Conservation (phyloP, 1,139 yeast species). For the Suhomyces chickasaworum region DNA sequence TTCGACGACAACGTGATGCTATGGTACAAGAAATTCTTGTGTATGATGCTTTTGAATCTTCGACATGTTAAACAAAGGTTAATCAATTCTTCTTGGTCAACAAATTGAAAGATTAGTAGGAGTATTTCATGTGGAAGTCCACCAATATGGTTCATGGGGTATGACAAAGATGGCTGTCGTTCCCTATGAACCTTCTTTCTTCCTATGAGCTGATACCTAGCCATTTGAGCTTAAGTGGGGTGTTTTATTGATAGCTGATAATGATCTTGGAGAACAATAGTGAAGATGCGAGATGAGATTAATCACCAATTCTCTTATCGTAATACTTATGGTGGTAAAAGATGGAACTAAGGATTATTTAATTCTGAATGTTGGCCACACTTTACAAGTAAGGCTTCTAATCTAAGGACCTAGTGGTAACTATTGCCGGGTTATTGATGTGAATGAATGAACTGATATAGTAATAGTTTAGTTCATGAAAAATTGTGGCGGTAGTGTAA, state of each 20-base stretch:
- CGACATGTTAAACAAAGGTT: conserved; percentile 37
- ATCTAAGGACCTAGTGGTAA: not conserved
- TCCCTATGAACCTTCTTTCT: conserved; percentile 27
- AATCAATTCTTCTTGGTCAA: conserved; percentile 28
- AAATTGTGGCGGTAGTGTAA: not conserved
- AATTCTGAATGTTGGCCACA: not conserved
- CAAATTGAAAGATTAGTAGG: conserved; percentile 31
- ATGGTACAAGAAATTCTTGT: conserved; percentile 40
- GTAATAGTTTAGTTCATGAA: not conserved
- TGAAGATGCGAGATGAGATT: not conserved
- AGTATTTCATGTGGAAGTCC: conserved; percentile 49
- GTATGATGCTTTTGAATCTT: conserved; percentile 38
- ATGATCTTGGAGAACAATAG: not conserved
- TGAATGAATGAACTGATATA: too few relatives aligned
- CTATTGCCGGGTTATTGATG: not conserved
- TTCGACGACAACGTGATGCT: conserved; percentile 29
- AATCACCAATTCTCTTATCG: not conserved
- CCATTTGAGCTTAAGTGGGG: conserved; percentile 12
- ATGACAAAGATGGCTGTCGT: conserved; percentile 15
- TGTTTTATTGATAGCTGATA: not conserved
- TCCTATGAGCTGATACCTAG: conserved; percentile 43
- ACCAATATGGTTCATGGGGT: conserved; percentile 34
- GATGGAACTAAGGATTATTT: not conserved
- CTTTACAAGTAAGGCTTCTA: not conserved
- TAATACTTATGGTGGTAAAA: too few relatives aligned